phyloP scores from a whole-genome alignment of 139 green algal species.

The Parachlorella kessleri region DNA sequence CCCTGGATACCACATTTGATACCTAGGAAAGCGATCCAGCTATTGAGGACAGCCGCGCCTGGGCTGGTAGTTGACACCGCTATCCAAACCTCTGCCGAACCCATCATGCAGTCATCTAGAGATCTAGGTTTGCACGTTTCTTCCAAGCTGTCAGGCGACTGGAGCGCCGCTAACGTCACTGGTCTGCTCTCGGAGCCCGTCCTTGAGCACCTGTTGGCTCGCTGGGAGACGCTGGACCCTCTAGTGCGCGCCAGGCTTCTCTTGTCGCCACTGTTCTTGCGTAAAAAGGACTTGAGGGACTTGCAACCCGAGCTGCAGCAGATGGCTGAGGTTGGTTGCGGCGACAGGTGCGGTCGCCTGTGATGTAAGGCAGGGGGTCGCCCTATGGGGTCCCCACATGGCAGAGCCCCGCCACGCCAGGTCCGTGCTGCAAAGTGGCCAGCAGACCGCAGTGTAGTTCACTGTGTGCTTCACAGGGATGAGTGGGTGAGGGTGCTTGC shows the following conservation, averaged over 20 bases:
- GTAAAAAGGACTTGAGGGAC: conserved; percentile 20
- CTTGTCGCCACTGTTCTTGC: conserved; percentile 34
- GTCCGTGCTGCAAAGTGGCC: background rate
- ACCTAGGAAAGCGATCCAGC: too few species aligned
- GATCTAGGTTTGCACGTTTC: conserved; percentile 3
- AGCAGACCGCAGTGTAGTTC: background rate
- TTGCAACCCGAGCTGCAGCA: conserved; percentile 10
- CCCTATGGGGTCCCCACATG: background rate
- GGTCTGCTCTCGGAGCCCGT: conserved; percentile 26
- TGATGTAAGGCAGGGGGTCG: background rate
- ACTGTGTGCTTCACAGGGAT: conserved; percentile 6
- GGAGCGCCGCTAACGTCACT: conserved; percentile 31
- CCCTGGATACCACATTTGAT: background rate
- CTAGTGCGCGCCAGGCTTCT: conserved; percentile 34
- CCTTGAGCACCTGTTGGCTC: conserved; percentile 24
- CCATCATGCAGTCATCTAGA: background rate
- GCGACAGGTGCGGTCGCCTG: conserved; percentile 1
- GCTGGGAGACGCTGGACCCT: conserved; percentile 38
- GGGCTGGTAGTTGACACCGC: too few species aligned
- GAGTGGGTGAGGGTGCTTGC: conserved; percentile 41
- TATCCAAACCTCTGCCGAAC: background rate
- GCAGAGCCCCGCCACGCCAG: background rate
- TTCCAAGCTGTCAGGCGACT: conserved; percentile 31
- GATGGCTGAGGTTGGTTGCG: conserved; percentile 8
- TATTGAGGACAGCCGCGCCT: too few species aligned